Evolutionary conservation across 2,329 filamentous ascomycete species (phyloP), one percentile per base, ranked within the genome.

Genomic region (Tolypocladium ovalisporum): DNA sequence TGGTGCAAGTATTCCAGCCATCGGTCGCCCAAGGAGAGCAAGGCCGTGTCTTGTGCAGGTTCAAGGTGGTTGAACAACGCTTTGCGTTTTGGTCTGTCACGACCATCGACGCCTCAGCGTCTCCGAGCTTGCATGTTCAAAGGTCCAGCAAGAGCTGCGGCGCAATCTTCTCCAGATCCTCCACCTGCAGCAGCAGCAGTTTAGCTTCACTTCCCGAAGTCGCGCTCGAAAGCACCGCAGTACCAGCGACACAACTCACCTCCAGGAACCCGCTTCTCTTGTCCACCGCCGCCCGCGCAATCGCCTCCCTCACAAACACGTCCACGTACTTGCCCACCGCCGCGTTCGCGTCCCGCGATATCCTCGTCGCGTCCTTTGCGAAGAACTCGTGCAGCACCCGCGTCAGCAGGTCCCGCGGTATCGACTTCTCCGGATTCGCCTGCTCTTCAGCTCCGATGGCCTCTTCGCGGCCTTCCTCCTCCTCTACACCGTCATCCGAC

Each of bases 121-220:
- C 4, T 15, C 7, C 2, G 47, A 22, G 10, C 3, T 35, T 51
- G 22, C 39, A 34, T 2, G 24, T 63, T 79, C 74, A 96, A 61
- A 97, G 88, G 71, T 97, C 93, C 69, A 97, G 78, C 64, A 96
- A 73, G 66, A 97, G 75, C 72, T 96, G 90, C 57, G 89, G 89
- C 17, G 89, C 88, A 64, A 95, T 78, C 72, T 90, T 94, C 75
- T 97, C 92, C 59, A 97, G 69, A 75, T 97, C 92, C 68, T 95
- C 90, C 52, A 95, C 86, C 82, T 92, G 53, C 22, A 29, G 27
- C 29, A 57, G 36, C 49, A 55, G 56, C 61, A 65, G 9, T 2
- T 22, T 54, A 64, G 58, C 49, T 37, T 57, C 42, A 55, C 15
- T 29, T 22, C 22, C 13, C 22, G 44, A 19, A 32, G 12, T 10